Evolutionary conservation across 176 grass and related monocot genomes (phyloP).

Genomic region (Puccinellia tenuiflora): DNA sequence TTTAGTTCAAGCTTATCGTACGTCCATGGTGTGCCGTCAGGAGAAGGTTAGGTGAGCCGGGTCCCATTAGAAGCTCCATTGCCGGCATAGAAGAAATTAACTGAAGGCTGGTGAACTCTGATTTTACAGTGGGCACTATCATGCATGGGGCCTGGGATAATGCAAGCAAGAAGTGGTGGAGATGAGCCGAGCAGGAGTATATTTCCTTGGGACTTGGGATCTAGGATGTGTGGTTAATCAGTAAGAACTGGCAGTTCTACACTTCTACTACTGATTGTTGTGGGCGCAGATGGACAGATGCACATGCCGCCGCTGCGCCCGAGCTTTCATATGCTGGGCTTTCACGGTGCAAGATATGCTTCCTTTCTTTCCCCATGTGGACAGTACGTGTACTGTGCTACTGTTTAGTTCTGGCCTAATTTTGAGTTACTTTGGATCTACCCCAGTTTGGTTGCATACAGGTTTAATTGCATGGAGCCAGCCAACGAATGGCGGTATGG

Average conservation of each 20-base stretch:
- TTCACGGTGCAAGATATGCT: neutral
- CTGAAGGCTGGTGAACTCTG: neutral
- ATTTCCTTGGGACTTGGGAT: slow-evolving; percentile 36
- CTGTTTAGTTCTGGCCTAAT: neutral
- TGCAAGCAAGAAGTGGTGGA: neutral
- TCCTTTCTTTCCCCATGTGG: neutral
- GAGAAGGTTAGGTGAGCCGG: neutral
- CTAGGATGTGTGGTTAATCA: neutral
- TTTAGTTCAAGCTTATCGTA: neutral
- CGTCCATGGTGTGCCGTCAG: slow-evolving; percentile 23
- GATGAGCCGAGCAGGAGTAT: neutral
- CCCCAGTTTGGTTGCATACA: neutral
- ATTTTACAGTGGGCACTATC: slow-evolving; percentile 2
- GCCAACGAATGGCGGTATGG: neutral
- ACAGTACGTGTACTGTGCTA: neutral
- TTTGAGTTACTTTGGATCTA: slow-evolving; percentile 5
- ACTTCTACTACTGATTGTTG: too few species aligned
- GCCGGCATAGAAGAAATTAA: neutral
- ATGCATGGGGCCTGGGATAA: slow-evolving; percentile 3
- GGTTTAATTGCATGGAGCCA: slow-evolving; percentile 1
- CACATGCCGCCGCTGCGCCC: neutral
- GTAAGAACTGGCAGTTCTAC: neutral
- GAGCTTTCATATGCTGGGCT: neutral
- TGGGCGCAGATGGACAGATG: neutral
- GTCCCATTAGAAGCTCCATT: slow-evolving; percentile 14